Evolutionary conservation across 805 yeast species (phyloP).

Genomic region (Nakazawaea wickerhamii): DNA sequence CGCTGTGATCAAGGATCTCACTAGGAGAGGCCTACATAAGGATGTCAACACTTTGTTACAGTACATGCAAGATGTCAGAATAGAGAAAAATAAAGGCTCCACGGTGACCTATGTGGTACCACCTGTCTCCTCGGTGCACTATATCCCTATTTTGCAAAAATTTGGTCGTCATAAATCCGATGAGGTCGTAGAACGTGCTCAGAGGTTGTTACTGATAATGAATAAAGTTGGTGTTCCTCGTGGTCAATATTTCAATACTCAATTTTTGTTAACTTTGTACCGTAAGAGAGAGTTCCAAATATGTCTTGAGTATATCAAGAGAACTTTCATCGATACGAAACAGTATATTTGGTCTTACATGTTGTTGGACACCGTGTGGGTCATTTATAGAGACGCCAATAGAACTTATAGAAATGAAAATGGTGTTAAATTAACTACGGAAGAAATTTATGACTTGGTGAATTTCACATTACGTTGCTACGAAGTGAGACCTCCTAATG

Average conservation of each 20-base stretch:
- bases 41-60: conserved; percentile 8
- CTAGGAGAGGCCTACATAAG: conserved; percentile 4
- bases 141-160: conserved; percentile 10
- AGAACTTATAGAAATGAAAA: neutral
- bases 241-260: conserved; percentile 10
- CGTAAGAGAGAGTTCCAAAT: conserved; percentile 7
- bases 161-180: conserved; percentile 9
- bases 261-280: conserved; percentile 11
- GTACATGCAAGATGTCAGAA: conserved; percentile 10
- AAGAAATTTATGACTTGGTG: conserved; percentile 5
- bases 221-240: conserved; percentile 4
- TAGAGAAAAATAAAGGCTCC: conserved; percentile 3
- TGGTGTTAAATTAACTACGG: neutral
- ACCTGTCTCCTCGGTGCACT: conserved; percentile 8
- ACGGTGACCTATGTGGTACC: conserved; percentile 6
- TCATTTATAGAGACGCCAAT: conserved; percentile 10
- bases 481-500: neutral
- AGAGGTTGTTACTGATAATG: neutral
- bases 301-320: conserved; percentile 7
- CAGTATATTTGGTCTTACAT: neutral
- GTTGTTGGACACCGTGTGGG: conserved; percentile 12
- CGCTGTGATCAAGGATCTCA: conserved; percentile 7
- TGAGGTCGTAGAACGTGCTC: conserved; percentile 4
- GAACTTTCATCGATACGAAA: neutral
- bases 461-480: conserved; percentile 2